Base-by-base conservation (phyloP, 352 stramenopile genomes). In the Phytophthora constricta region DNA sequence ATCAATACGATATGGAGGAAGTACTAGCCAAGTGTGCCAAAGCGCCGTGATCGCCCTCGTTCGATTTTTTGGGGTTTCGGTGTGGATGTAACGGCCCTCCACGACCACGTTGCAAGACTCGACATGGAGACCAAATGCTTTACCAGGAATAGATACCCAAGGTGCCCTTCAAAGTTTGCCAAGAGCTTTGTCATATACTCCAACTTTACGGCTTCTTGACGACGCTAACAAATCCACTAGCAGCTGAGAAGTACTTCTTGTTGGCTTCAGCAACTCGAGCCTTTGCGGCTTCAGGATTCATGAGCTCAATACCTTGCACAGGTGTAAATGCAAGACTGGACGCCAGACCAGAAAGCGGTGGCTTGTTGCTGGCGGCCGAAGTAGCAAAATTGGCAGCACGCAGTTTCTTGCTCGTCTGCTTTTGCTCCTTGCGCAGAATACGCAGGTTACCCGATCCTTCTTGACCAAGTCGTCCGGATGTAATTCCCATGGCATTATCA, bases 401-500 rank as follows among this genome's bases (percentile, higher is more conserved):
- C 61, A 98, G 87, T 75, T 98, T 98, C 69, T 97, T 97, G 62
- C 93, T 97, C 17, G 76, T 88, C 50, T 96, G 88, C 63, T 93
- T 93, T 61, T 96, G 87, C 51, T 98, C 91, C 68, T 98, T 98
- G 49, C 87, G 82, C 52, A 85, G 65, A 34, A 96, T 82, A 31
- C 95, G 88, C 56, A 98, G 77, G 37, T 86, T 90, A 13, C 94
- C 94, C 22, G 86, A 95, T 41, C 90, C 93, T 80, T 96, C 91
- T 23, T 90, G 83, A 10, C 90, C 92, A 14, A 99, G 79, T 8
- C 98, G 89, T 16, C 97, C 97, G 27, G 90, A 71, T 4, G 96
- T 97, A 41, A 98, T 85, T n/a, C 97, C 98, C 97, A 99, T 99
- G 20, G 95, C 96, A 59, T 99, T 98, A 74, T 99, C 98, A 13